A percentile compares a stretch with the other conserved stretches of the same genome.
Evolutionary conservation across 139 green algal genomes (phyloP).

Genomic region (Chlorella ohadii): DNA sequence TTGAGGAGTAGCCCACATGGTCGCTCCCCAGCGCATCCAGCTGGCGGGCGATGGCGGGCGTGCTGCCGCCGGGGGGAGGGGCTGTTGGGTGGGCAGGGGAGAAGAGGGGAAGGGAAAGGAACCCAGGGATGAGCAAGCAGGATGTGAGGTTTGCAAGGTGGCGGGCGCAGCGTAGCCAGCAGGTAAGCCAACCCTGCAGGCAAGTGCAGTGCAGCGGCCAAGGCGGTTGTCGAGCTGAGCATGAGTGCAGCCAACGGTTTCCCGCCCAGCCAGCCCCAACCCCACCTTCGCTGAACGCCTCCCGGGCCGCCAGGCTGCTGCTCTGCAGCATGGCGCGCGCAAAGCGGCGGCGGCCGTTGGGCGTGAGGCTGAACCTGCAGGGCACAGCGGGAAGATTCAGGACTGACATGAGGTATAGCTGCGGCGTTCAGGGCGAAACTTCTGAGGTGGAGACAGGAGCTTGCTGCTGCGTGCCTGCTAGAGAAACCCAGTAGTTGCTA

Average conservation of each 20-base stretch:
- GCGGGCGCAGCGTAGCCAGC: too few species aligned
- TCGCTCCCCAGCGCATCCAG: conserved; percentile 57
- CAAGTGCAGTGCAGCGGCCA: too few species aligned
- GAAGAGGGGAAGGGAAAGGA: not conserved
- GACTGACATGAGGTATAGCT: not conserved
- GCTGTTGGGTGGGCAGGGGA: not conserved
- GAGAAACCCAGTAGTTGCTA: too few species aligned
- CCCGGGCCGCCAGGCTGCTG: not conserved
- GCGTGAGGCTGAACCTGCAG: conserved; percentile 40
- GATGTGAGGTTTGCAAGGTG: too few species aligned
- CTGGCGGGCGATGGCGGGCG: conserved; percentile 8
- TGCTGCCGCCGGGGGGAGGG: not conserved
- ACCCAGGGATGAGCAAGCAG: too few species aligned
- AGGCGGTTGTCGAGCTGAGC: too few species aligned
- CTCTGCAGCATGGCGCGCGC: not conserved
- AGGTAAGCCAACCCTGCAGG: too few species aligned
- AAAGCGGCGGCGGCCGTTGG: not conserved
- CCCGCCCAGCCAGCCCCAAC: not conserved
- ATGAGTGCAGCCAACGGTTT: too few species aligned
- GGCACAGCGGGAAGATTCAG: not conserved
- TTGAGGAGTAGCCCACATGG: conserved; percentile 63
- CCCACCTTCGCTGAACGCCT: not conserved
- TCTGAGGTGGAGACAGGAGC: too few species aligned
- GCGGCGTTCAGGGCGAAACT: too few species aligned
- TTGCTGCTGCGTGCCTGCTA: too few species aligned